Conservation (phyloP, 2,329 filamentous ascomycete genomes). For the Fusarium caatingaense region DNA sequence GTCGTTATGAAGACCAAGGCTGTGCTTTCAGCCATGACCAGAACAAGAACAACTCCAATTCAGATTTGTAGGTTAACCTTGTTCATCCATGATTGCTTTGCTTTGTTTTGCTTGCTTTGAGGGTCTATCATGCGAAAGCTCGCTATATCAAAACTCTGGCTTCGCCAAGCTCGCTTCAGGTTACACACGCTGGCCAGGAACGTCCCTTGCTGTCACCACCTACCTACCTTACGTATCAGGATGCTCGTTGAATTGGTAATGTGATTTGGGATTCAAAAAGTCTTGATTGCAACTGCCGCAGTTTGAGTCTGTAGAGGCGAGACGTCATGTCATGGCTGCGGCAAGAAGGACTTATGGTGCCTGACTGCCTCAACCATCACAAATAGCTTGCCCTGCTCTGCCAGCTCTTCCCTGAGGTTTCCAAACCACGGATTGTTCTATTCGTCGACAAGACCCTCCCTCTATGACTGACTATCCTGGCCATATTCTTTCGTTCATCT, state of each 20-base stretch:
- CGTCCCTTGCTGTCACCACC: not conserved
- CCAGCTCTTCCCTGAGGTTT: not conserved
- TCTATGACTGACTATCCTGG: not conserved
- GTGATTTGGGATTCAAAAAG: not conserved
- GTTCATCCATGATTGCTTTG: not conserved
- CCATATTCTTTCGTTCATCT: conserved; percentile 3
- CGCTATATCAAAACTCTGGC: conserved; percentile 4
- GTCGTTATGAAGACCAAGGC: conserved; percentile 89
- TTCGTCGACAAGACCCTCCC: not conserved
- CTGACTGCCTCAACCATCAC: conserved; percentile 6
- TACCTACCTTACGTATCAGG: not conserved
- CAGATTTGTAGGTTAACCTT: conserved; percentile 61
- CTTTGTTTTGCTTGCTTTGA: not conserved
- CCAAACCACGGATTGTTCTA: conserved; percentile 2
- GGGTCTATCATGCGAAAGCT: conserved; percentile 19
- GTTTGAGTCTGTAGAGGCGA: conserved; percentile 3
- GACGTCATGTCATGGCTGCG: conserved; percentile 2
- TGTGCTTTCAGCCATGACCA: conserved; percentile 92
- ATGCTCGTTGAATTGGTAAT: conserved; percentile 1
- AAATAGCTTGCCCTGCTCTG: not conserved
- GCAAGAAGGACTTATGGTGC: conserved; percentile 17
- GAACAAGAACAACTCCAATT: conserved; percentile 63
- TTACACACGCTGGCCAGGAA: conserved; percentile 24
- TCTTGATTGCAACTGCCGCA: conserved; percentile 1
- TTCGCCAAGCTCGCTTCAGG: conserved; percentile 13